Conservation (phyloP, 345 rosid species). For the Gynandropsis gynandra region DNA sequence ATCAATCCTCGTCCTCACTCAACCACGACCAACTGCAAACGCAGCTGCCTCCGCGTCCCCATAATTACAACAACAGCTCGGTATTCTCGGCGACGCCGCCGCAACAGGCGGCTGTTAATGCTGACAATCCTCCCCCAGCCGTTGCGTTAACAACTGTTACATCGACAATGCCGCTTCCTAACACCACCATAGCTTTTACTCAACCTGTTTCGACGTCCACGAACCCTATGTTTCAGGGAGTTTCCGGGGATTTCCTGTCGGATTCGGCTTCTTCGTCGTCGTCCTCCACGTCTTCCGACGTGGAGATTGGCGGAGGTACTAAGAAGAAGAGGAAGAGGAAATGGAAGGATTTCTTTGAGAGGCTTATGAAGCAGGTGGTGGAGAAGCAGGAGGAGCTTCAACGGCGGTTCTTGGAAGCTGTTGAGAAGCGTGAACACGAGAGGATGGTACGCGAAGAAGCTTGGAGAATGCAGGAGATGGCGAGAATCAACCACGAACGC, state of each 20-base stretch:
- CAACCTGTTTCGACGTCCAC: slow-evolving; percentile 23
- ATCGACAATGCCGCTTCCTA: slow-evolving; percentile 26
- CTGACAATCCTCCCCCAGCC: slow-evolving; percentile 27
- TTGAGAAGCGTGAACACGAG: slow-evolving; percentile 66
- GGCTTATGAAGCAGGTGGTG: slow-evolving; percentile 57
- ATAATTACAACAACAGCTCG: slow-evolving; percentile 18
- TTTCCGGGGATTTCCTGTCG: slow-evolving; percentile 37
- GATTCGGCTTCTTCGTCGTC: slow-evolving; percentile 39
- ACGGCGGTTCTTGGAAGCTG: slow-evolving; percentile 58
- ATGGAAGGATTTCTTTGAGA: slow-evolving; percentile 46
- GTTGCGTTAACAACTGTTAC: slow-evolving; percentile 23
- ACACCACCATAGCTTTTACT: slow-evolving; percentile 24
- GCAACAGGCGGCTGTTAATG: too few relatives aligned
- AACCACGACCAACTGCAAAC: slow-evolving; percentile 19
- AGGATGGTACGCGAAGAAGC: slow-evolving; percentile 63
- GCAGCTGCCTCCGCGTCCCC: slow-evolving; percentile 1
- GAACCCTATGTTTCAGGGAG: slow-evolving; percentile 25
- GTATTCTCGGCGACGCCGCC: neutral
- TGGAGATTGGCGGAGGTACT: slow-evolving; percentile 32
- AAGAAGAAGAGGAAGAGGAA: slow-evolving; percentile 65
- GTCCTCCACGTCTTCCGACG: slow-evolving; percentile 63
- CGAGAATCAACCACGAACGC: slow-evolving; percentile 51
- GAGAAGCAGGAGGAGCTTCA: slow-evolving; percentile 74
- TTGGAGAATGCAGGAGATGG: slow-evolving; percentile 70
- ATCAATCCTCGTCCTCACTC: slow-evolving; percentile 19